Evolutionary conservation across 163 green algal species (phyloP).

Genomic region (Scenedesmus sp.): DNA sequence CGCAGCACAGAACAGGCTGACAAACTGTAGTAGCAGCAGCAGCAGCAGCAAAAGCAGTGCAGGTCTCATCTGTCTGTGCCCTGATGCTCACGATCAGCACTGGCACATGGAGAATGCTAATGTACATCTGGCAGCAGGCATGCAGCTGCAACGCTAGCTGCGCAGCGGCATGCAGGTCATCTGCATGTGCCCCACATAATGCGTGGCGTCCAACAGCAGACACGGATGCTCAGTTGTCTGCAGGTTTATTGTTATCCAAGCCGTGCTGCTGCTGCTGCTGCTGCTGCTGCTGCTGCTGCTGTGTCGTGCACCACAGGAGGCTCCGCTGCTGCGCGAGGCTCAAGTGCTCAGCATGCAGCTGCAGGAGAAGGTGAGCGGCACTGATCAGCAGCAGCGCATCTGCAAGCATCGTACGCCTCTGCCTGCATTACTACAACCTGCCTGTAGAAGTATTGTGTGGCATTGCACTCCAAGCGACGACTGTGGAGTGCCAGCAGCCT

Average conservation of each 20-base stretch:
- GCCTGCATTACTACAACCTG: no score
- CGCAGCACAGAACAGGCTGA: background rate
- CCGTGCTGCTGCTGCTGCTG: background rate
- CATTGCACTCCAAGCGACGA: no score
- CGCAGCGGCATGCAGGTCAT: background rate
- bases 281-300: background rate
- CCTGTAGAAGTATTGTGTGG: no score
- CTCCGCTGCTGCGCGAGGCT: conserved; percentile 6
- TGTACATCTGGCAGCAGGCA: no score
- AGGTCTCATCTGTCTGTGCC: no score
- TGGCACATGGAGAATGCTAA: no score
- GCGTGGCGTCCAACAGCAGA: background rate
- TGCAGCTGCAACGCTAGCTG: background rate
- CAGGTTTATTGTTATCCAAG: no score
- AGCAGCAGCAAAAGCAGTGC: background rate
- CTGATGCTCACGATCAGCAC: no score
- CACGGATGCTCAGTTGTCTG: background rate
- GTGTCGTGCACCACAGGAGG: background rate
- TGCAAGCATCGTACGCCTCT: no score
- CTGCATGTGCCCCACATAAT: background rate
- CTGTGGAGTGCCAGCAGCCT: no score
- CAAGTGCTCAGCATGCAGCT: background rate
- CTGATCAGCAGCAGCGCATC: background rate
- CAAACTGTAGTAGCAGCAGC: background rate
- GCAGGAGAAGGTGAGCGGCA: conserved; percentile 14